phyloP scores from a whole-genome alignment of 2,329 filamentous ascomycete species.

The Elsinoe ampelina region DNA sequence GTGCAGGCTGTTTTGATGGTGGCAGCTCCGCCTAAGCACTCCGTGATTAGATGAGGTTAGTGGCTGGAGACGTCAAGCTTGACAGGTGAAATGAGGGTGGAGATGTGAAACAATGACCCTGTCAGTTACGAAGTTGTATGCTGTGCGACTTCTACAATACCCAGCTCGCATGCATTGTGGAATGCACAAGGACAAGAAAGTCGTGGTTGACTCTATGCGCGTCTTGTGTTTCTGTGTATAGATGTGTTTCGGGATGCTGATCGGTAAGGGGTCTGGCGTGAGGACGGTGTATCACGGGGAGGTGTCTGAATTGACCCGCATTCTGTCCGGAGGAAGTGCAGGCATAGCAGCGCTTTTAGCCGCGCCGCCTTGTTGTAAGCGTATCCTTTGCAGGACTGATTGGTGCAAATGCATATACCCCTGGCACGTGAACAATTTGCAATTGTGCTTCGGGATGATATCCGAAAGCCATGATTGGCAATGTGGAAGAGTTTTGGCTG shows the following conservation, averaged over 20 bases:
- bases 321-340: neutral
- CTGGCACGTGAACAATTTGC: neutral
- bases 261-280: neutral
- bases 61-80: constrained; percentile 3
- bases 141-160: neutral
- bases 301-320: neutral
- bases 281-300: neutral
- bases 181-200: neutral
- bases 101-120: constrained; percentile 2
- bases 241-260: neutral
- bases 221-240: neutral
- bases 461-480: neutral
- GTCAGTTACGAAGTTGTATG: neutral
- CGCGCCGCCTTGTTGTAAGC: neutral
- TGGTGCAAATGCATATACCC: neutral
- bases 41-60: constrained; percentile 12
- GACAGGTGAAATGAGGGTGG: neutral
- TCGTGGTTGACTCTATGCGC: neutral
- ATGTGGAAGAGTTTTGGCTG: no score
- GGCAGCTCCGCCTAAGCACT: constrained; percentile 1
- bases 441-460: neutral
- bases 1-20: constrained; percentile 7
- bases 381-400: neutral
- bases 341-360: neutral
- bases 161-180: neutral